phyloP scores from a whole-genome alignment of 2,329 filamentous ascomycete species.

The Hymenoscyphus fraxineus region DNA sequence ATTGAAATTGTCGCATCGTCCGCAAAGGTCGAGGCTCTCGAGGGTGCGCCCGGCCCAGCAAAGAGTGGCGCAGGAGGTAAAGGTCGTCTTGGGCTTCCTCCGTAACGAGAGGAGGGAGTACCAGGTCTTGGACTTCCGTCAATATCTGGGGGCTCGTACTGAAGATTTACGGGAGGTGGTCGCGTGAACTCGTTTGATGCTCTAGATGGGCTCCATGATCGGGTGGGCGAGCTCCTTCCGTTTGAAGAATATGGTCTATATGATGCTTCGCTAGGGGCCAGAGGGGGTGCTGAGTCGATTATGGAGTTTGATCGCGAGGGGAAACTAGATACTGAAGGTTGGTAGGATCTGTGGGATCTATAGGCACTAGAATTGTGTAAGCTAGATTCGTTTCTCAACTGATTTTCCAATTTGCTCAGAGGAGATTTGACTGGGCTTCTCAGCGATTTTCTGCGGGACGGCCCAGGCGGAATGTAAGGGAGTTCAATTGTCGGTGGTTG shows the following conservation, averaged over 20 bases:
- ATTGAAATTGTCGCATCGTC: conserved; percentile 72
- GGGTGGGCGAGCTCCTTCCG: conserved; percentile 49
- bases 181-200: conserved; percentile 55
- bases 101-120: conserved; percentile 84
- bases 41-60: conserved; percentile 49
- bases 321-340: conserved; percentile 42
- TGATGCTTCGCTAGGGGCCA: conserved; percentile 60
- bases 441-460: conserved; percentile 41
- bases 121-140: conserved; percentile 88
- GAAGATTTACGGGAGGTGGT: conserved; percentile 65
- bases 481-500: conserved; percentile 35
- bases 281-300: conserved; percentile 55
- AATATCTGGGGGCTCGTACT: conserved; percentile 82
- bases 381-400: conserved; percentile 24
- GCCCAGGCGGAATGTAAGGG: conserved; percentile 50
- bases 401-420: conserved; percentile 17
- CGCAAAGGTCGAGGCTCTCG: conserved; percentile 50
- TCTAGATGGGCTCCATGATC: conserved; percentile 56
- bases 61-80: conserved; percentile 88
- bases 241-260: conserved; percentile 55
- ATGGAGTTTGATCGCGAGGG: conserved; percentile 48
- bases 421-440: conserved; percentile 37
- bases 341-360: conserved; percentile 43
- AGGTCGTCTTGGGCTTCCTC: conserved; percentile 80
- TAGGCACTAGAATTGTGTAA: conserved; percentile 32